These are phyloP conservation scores for Dendrobium catenatum DNA, from an alignment of 106 monocot species.

Conservation along the genomic window DNA sequence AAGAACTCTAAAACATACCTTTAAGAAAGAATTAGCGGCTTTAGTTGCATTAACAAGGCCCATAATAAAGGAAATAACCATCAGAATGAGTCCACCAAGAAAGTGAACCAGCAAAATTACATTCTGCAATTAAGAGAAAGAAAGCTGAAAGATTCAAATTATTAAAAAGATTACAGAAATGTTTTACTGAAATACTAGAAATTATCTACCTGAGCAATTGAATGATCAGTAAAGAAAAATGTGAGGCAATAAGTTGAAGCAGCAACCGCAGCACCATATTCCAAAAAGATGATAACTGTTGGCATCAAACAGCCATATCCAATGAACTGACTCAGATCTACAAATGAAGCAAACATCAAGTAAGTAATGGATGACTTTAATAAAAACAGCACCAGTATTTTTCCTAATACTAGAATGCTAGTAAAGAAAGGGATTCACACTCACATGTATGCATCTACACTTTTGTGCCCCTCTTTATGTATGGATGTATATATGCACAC, in stretches of 20 bases:
- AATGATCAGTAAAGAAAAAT: constrained; percentile 89
- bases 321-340: constrained; percentile 77
- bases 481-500: too few relatives aligned
- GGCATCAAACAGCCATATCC: constrained; percentile 61
- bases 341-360: constrained; percentile 8
- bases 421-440: too few relatives aligned
- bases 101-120: constrained; percentile 79
- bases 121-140: constrained; percentile 55
- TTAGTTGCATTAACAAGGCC: constrained; percentile 68
- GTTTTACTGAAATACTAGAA: neutral
- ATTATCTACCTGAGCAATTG: constrained; percentile 69
- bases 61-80: constrained; percentile 91
- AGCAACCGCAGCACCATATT: constrained; percentile 75
- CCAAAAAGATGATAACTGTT: constrained; percentile 61
- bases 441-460: too few relatives aligned
- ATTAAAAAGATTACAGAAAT: neutral
- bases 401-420: too few relatives aligned
- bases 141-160: constrained; percentile 6
- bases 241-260: constrained; percentile 85
- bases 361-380: neutral
- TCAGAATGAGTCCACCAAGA: constrained; percentile 78
- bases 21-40: constrained; percentile 54
- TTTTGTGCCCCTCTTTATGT: too few relatives aligned
- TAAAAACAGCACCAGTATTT: neutral
- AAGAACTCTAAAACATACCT: constrained; percentile 31